Base-by-base conservation (phyloP, 108 stramenopile species). In the Fistulifera solaris region DNA sequence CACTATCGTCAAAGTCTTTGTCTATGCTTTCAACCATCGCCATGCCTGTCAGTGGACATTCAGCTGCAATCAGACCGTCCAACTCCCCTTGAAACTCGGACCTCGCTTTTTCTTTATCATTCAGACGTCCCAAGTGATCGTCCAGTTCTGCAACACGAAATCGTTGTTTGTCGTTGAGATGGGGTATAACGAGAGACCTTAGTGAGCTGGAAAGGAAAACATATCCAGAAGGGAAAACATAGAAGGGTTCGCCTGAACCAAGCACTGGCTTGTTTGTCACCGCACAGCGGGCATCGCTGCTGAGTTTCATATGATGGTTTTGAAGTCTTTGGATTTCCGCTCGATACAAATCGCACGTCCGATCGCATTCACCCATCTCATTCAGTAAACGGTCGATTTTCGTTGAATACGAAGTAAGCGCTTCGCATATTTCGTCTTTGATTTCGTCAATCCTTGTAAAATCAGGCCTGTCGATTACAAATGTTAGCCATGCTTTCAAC, bases 391-490 rank as follows among this genome's bases (percentile, higher is more conserved):
- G 61, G 50, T 87, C 81, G 62, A 93, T 93, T 57, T 87, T 83
- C 1, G 78, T 73, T 21, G 86, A 87, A 58, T 93, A 93, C 16
- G 86, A 80, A 24, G 85, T 76, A 13, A 93, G 71, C 27, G 91
- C 85, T 48, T 79, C 77, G 46, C 85, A 84, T 40, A 93, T 93
- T 56, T 93, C 91, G 60, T 86, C 87, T 68, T 93, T 88, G 67
- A 93, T 83, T 47, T 83, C 73, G 62, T 93, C 87, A 38, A 93
- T 93, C 60, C 85, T 81, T 15, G 86, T 80, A 73, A 89, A 86
- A 58, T 89, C 91, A 19, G 60, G 63, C 43, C 63, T 70, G 56
- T 25, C 17, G 18, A 58, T 41, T 44, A 69, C 62, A 75, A 65
- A 38, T 61, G 67, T 16, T 69, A 65, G 18, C 56, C 44, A 40